These are phyloP conservation scores for Malassezia japonica DNA, from an alignment of 1,284 basidiomycete species.

Conservation along the genomic window DNA sequence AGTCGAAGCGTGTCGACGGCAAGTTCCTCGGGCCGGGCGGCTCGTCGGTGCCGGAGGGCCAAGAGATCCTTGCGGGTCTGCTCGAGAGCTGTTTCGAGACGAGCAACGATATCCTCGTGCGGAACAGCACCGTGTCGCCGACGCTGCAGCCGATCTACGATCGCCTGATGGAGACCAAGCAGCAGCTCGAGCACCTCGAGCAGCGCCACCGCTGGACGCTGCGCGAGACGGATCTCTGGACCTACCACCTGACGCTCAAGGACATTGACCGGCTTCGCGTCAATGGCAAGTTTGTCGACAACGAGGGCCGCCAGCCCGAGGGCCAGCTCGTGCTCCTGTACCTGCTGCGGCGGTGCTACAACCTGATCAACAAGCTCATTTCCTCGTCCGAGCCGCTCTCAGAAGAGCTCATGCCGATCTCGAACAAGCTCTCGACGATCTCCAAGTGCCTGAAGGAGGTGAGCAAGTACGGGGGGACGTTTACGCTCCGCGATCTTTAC, in stretches of 20 bases:
- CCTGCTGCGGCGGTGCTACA: slow-evolving; percentile 85
- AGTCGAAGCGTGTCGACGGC: slow-evolving; percentile 74
- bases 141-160: slow-evolving; percentile 91
- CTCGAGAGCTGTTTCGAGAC: slow-evolving; percentile 97
- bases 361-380: slow-evolving; percentile 83
- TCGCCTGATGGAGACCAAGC: slow-evolving; percentile 72
- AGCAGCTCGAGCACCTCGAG: slow-evolving; percentile 76
- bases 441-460: slow-evolving; percentile 90
- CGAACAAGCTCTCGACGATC: slow-evolving; percentile 54
- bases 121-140: slow-evolving; percentile 76
- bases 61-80: slow-evolving; percentile 61
- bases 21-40: slow-evolving; percentile 91
- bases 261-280: slow-evolving; percentile 95
- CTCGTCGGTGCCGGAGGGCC: slow-evolving; percentile 72
- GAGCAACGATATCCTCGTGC: slow-evolving; percentile 85
- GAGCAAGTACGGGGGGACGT: slow-evolving; percentile 88
- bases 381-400: slow-evolving; percentile 99
- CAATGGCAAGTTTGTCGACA: slow-evolving; percentile 91
- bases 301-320: slow-evolving; percentile 77
- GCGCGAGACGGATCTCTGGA: slow-evolving; percentile 71
- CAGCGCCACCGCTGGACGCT: slow-evolving; percentile 95
- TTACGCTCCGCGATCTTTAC: slow-evolving; percentile 88
- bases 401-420: slow-evolving; percentile 87
- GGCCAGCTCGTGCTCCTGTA: slow-evolving; percentile 90
- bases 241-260: slow-evolving; percentile 80